Percentiles rank a stretch among this genome's conserved stretches.
These are phyloP conservation scores for Purpureocillium takamizusanense DNA, from an alignment of 2,329 filamentous ascomycete genomes.

Conservation along the genomic window DNA sequence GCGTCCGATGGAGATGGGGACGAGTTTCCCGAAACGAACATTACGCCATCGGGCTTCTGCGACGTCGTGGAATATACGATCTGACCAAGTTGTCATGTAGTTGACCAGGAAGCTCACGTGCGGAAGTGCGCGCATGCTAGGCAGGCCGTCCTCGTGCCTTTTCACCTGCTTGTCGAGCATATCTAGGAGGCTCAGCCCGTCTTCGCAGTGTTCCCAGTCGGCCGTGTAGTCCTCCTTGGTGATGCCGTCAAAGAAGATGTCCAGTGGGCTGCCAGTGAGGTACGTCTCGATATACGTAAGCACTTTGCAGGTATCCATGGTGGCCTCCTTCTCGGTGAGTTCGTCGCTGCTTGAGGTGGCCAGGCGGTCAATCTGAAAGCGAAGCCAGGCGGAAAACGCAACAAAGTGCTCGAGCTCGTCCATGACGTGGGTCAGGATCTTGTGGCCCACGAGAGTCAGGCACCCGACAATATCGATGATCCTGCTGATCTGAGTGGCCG, in stretches of 20 bases:
- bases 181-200: conserved; percentile 36
- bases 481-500: conserved; percentile 51
- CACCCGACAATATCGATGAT: conserved; percentile 65
- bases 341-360: conserved; percentile 60
- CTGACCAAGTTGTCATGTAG: conserved; percentile 48
- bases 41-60: conserved; percentile 61
- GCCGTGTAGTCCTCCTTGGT: conserved; percentile 40
- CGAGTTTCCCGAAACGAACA: conserved; percentile 54
- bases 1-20: conserved; percentile 32
- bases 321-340: conserved; percentile 65
- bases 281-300: conserved; percentile 69
- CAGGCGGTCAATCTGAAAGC: conserved; percentile 72
- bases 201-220: conserved; percentile 33
- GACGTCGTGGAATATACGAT: conserved; percentile 56
- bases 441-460: conserved; percentile 67
- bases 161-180: conserved; percentile 40
- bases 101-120: conserved; percentile 56
- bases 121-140: conserved; percentile 42
- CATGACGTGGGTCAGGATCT: conserved; percentile 59
- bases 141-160: conserved; percentile 34
- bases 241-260: conserved; percentile 47
- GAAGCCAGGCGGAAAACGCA: conserved; percentile 76
- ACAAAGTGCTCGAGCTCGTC: conserved; percentile 71
- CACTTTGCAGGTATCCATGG: conserved; percentile 63
- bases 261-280: conserved; percentile 57